Base-by-base conservation (phyloP, 1,139 yeast genomes). In the Geotrichum fermentans region DNA sequence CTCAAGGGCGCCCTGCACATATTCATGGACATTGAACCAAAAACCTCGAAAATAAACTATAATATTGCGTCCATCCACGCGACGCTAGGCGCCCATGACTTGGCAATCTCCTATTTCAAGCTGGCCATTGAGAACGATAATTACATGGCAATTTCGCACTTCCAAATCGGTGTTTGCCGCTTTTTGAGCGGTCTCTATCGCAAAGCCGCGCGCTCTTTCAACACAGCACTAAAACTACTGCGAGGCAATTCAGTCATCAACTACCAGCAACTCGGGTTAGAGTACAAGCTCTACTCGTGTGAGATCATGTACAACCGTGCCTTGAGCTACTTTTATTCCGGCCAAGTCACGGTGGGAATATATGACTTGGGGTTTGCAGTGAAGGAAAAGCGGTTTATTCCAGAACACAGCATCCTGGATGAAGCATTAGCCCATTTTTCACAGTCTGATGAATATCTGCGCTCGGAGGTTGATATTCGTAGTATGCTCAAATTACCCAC, bases 291-390 rank as follows among this genome's bases (percentile, higher is more conserved):
- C 14, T 58, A 55, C 45, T 54, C 61, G 6, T 58, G 61, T 37
- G 61, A 58, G 35, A 55, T 58, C 39, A 49, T 58, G 49, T 57
- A 57, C 51, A 57, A 58, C 39, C 51, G 57, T 13, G 60, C 60
- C 20, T 49, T 58, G 29, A 52, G 58, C 28, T 53, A 49, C 26
- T 50, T 58, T 26, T 58, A 56, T 40, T 50, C 50, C 14, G 59
- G 57, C 18, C 52, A 55, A 8, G 42, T 47, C 21, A 40, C 49
- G 6, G 47, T 53, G 1, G 62, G 61, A 1, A 48, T 58, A 26
- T 42, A 43, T 13, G 60, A 58, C 45, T 28, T 58, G 33, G 48
- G 46, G 1, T 42, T 49, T 45, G 61, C 62, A 1, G 54, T 46
- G 6, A 50, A 52, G 26, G 61, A 58, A 49, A 56, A 56, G 41